Evolutionary conservation across 2,329 filamentous ascomycete genomes (phyloP).

Genomic region (Botrytis deweyae): DNA sequence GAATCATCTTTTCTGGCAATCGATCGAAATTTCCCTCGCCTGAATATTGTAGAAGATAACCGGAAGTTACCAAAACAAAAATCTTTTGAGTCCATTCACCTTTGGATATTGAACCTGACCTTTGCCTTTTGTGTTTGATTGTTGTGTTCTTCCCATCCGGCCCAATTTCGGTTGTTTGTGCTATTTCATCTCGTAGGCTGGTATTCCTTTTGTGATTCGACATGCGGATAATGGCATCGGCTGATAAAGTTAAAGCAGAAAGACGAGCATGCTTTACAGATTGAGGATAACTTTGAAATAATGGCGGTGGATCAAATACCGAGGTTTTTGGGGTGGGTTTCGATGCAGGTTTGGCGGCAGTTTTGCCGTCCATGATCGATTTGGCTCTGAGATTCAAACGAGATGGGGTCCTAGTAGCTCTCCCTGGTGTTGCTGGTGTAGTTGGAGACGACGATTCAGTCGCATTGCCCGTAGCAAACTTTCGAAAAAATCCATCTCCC

Average conservation of each 20-base stretch:
- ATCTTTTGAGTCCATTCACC: conserved; percentile 70
- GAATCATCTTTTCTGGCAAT: conserved; percentile 70
- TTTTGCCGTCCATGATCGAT: conserved; percentile 29
- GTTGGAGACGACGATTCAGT: conserved; percentile 21
- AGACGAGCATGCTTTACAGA: conserved; percentile 73
- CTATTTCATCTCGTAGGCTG: conserved; percentile 43
- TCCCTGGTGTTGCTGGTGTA: conserved; percentile 25
- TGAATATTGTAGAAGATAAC: conserved; percentile 72
- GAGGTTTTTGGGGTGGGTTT: conserved; percentile 30
- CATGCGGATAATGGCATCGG: conserved; percentile 66
- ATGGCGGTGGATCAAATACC: conserved; percentile 66
- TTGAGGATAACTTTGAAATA: conserved; percentile 87
- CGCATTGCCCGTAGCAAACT: conserved; percentile 22
- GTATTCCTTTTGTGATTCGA: conserved; percentile 52
- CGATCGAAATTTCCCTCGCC: conserved; percentile 69
- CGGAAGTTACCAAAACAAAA: conserved; percentile 67
- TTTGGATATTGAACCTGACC: conserved; percentile 42
- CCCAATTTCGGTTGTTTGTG: conserved; percentile 33
- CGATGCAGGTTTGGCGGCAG: conserved; percentile 23
- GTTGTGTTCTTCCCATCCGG: conserved; percentile 41
- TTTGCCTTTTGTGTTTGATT: conserved; percentile 42
- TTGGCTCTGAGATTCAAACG: conserved; percentile 34
- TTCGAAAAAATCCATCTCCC: conserved; percentile 24
- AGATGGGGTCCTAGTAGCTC: conserved; percentile 25
- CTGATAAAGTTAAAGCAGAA: conserved; percentile 63